Percentiles rank a stretch among this genome's conserved stretches.
Evolutionary conservation across 2,329 filamentous ascomycete species (phyloP).

Genomic region (Tolypocladium ophioglossoides): DNA sequence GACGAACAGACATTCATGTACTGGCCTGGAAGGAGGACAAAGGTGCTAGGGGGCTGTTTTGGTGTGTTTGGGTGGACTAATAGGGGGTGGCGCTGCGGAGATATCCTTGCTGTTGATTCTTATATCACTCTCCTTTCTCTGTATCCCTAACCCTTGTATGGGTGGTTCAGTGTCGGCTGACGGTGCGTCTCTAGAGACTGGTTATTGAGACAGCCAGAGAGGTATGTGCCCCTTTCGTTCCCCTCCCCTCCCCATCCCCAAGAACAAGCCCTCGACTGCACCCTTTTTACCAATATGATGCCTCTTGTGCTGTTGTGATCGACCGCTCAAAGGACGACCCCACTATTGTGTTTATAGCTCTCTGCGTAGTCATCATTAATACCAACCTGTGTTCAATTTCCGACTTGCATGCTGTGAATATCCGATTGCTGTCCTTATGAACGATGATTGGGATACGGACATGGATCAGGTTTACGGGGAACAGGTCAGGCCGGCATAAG

Average conservation of each 20-base stretch:
- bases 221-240: slow-evolving; percentile 10
- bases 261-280: background rate
- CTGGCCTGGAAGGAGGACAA: background rate
- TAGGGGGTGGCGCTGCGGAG: slow-evolving; percentile 7
- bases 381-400: background rate
- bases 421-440: background rate
- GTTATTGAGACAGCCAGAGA: slow-evolving; percentile 8
- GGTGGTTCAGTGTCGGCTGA: slow-evolving; percentile 13
- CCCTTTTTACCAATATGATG: background rate
- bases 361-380: background rate
- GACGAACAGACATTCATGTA: background rate
- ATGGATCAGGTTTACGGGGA: too few relatives aligned
- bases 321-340: background rate
- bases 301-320: background rate
- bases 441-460: background rate
- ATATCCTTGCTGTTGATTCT: slow-evolving; percentile 2
- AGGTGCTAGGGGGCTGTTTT: background rate
- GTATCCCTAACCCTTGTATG: background rate
- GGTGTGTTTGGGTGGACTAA: background rate
- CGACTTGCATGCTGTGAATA: too few relatives aligned
- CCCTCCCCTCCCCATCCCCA: background rate
- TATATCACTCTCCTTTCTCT: slow-evolving; percentile 1
- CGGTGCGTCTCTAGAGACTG: slow-evolving; percentile 7
- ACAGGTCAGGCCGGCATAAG: background rate
- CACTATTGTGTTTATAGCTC: background rate